Evolutionary conservation across 75 land plant species (phyloP), one percentile per base, ranked within the genome.

Genomic region (Pinus tabuliformis): DNA sequence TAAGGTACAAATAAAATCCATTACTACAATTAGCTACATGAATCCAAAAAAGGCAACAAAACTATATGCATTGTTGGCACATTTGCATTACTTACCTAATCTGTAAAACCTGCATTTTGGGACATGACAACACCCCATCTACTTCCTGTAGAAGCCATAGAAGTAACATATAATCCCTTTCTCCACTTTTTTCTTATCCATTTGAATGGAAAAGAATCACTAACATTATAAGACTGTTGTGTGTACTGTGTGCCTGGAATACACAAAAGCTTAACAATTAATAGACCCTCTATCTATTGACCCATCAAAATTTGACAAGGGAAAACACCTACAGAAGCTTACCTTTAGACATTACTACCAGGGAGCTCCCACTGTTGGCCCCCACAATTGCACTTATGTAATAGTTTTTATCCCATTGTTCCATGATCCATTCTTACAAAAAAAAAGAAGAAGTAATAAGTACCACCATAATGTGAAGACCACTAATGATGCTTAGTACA

Each of bases 301-400:
- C 0, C 49, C 8, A 6, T 6, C 49, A 45, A 45, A 45, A 7
- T 45, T 45, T 45, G 7, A 45, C 49, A 45, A 6, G 6, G 8
- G 8, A 45, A 45, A 45, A 45, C 49, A 45, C 9, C 49, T 45
- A 45, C 49, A 62, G 39, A 4, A 49, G 49, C 75, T 57, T 65
- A 94, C 98, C 95, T 91, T 95, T 95, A 52, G 98, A 95, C 98
- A 95, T 95, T 26, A 95, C 93, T 14, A 95, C 98, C 57, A 95
- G 83, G 58, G 98, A 95, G 79, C 95, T 92, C 58, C 98, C 98
- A 83, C 89, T 90, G 63, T 76, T 89, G 8, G 93, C 85, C 76
- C 95, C 98, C 77, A 93, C 98, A 80, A 95, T 84, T 37, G 98
- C 90, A 75, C 90, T 95, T 72, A 95, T 95, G 64, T 90, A 95